Conservation (phyloP, 176 grass and related monocot genomes). For the Saccharum spontaneum region DNA sequence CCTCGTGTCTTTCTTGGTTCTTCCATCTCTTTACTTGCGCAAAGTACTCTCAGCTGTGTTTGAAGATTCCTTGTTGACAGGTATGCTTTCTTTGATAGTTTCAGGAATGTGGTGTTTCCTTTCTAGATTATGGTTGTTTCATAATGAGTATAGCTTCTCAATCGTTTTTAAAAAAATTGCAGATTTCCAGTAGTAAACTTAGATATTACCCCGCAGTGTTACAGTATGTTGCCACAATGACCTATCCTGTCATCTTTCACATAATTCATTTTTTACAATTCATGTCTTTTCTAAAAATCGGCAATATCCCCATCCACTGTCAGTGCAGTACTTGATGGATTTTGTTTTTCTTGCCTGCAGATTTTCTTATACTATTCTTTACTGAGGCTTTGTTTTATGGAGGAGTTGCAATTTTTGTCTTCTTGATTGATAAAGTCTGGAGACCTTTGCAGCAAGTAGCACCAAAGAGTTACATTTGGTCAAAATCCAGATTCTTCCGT, state of each 20-base stretch:
- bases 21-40: slow-evolving; percentile 86
- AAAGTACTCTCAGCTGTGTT: slow-evolving; percentile 83
- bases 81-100: slow-evolving; percentile 44
- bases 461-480: slow-evolving; percentile 54
- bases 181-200: neutral
- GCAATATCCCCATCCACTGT: neutral
- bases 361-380: slow-evolving; percentile 99
- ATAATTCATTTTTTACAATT: slow-evolving; percentile 10
- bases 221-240: slow-evolving; percentile 5
- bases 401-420: slow-evolving; percentile 81
- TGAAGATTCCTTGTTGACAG: slow-evolving; percentile 96
- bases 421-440: slow-evolving; percentile 86
- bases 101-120: neutral
- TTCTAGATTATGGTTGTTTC: neutral
- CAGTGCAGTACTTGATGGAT: slow-evolving; percentile 24
- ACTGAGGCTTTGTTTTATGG: slow-evolving; percentile 93
- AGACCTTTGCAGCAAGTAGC: slow-evolving; percentile 62
- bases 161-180: neutral
- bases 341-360: slow-evolving; percentile 41
- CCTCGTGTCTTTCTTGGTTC: slow-evolving; percentile 84
- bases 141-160: neutral
- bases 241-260: neutral
- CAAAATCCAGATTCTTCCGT: slow-evolving; percentile 65
- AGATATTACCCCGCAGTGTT: neutral
- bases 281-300: neutral